Evolutionary conservation across 2,329 filamentous ascomycete genomes (phyloP), one percentile per base, ranked within the genome.

Genomic region (Alternaria viburni): DNA sequence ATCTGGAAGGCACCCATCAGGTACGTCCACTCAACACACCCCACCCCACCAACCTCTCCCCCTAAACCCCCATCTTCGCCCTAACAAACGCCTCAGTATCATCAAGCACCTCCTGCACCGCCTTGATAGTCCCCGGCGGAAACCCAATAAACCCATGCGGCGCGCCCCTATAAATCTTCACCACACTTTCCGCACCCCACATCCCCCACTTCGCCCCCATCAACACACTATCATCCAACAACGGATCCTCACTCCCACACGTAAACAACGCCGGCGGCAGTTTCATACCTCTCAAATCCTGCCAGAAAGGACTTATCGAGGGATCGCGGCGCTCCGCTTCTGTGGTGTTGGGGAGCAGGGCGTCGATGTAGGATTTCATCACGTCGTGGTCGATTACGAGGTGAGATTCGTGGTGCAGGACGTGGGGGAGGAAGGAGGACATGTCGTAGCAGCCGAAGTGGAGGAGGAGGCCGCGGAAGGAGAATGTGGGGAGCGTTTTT

Each of bases 131-230:
- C 0, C 77, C 79, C 1, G 77, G 70, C 10, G 79, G 75, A 74
- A 83, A 83, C 64, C 74, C 75, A 54, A 82, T 82, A 65, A 86
- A 88, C 21, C 82, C 85, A 79, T 88, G 87, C 17, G 84, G 80
- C 9, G 83, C 85, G 0, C 86, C 86, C n/a, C 82, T 82, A 70
- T 83, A 86, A 15, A 88, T 77, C 75, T 85, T 88, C 3, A 87
- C 75, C 3, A 86, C 76, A 1, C 81, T 80, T 72, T 86, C 83
- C 6, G 81, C 82, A 3, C 85, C 85, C 65, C 77, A 80, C 74
- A 84, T 84, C 69, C 75, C 71, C 86, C 86, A 88, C 75, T 86
- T 87, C 2, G 80, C 76, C 5, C 80, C 79, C 86, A 89, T 88
- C 50, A 85, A 73, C 21, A 86, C 72, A 15, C 80, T 85, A 66